phyloP scores from a whole-genome alignment of 345 rosid species.

The Noccaea caerulescens region DNA sequence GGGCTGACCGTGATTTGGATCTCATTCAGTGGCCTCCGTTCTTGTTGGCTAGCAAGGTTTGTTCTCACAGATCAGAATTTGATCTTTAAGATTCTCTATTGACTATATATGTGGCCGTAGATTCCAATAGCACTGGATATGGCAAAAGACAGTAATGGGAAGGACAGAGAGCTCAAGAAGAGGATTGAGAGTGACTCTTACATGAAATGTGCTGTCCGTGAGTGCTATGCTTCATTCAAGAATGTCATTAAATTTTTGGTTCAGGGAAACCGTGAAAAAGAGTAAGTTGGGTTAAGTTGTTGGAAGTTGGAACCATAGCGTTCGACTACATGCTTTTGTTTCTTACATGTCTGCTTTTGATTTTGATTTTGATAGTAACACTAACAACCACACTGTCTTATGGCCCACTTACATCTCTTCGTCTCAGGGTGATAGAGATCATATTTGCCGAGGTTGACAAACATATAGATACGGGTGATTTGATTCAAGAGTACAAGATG shows the following conservation, averaged over 20 bases:
- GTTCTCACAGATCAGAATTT: slow-evolving; percentile 19
- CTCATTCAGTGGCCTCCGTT: slow-evolving; percentile 98
- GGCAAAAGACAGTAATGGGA: slow-evolving; percentile 97
- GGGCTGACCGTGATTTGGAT: slow-evolving; percentile 94
- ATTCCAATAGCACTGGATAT: slow-evolving; percentile 98
- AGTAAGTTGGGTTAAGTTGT: slow-evolving; percentile 55
- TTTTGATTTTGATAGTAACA: slow-evolving; percentile 10
- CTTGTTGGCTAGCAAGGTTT: slow-evolving; percentile 96
- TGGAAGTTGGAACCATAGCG: background rate
- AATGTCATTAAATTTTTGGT: slow-evolving; percentile 79
- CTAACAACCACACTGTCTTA: background rate
- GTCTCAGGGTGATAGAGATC: slow-evolving; percentile 67
- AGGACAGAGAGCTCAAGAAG: slow-evolving; percentile 88
- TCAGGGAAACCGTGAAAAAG: slow-evolving; percentile 66
- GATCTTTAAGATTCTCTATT: slow-evolving; percentile 25
- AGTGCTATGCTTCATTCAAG: slow-evolving; percentile 94
- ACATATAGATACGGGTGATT: slow-evolving; percentile 45
- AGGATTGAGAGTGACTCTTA: slow-evolving; percentile 73
- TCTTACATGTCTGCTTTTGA: slow-evolving; percentile 25
- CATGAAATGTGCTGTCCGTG: slow-evolving; percentile 92
- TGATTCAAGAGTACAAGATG: slow-evolving; percentile 73
- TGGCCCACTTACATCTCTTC: slow-evolving; percentile 16
- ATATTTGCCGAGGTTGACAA: slow-evolving; percentile 70
- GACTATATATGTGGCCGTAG: slow-evolving; percentile 45
- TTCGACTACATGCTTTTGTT: slow-evolving; percentile 27